Base-by-base conservation (phyloP, 2,329 filamentous ascomycete species). In the Cladosporium velox region DNA sequence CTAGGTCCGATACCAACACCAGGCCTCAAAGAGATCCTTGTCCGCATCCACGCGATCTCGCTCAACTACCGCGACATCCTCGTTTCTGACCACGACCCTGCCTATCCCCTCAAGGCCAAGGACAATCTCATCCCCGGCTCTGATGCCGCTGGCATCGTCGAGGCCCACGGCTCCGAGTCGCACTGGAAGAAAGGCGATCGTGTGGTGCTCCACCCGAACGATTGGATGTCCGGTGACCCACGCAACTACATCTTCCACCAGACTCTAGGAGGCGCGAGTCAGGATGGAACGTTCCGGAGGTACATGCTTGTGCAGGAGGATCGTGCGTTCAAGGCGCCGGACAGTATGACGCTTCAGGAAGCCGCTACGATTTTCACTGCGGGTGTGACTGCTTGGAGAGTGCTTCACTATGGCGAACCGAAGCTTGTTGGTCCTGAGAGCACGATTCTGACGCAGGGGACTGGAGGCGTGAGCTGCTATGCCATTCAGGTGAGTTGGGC, bases 121-220 rank as follows among this genome's bases (percentile, higher is more conserved):
- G 59, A 64, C 5, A 65, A 70, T 47, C 72, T 90, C n/a, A 85
- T 91, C 1, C 88, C 88, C 24, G 57, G 34, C 21, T n/a, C 57
- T 41, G 89, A 91, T 76, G 90, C 90, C 82, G 89, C 87, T 76
- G 89, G 89, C 51, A 80, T 82, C 18, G 80, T 91, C 62, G 78
- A 85, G 4, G 74, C 80, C 15, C 70, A 83, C 32, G 85, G 85
- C 38, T 71, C 64, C 8, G 59, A 32, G n/a, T 70, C 69, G 7
- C 81, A 64, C 75, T 80, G 71, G 71, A 68, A 65, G 58, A 55
- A 59, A 18, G 88, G 89, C 67, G 86, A 90, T 65, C 85, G 87
- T 18, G 89, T 91, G 49, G 80, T 90, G 55, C 83, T 85, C 1
- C 69, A 71, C n/a, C 67, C 70, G 7, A 72, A 71, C 35, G 67